Base-by-base conservation (phyloP, 306 rosid species). In the Cicer bijugum region DNA sequence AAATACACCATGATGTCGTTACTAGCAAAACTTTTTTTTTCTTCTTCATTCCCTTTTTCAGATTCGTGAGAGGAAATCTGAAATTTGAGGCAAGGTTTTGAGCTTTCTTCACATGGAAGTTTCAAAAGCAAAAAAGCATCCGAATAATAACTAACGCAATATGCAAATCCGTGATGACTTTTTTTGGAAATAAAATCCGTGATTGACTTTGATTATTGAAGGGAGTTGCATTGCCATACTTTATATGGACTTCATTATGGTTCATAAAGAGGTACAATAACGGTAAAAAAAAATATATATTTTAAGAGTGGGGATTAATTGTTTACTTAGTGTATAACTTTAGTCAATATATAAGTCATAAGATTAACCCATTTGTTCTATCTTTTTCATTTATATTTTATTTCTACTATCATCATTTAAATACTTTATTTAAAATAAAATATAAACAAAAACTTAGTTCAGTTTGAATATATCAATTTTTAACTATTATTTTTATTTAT, bases 51-150 rank as follows among this genome's bases (percentile, higher is more conserved):
- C 9, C 33, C 11, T 64, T 55, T 45, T 37, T 74, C 16, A 33
- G 43, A 56, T 81, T 56, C 67, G 20, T 59, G 44, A 56, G 38
- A 12, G 39, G 67, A 48, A 76, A 66, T 57, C 79, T 77, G 57
- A 77, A 72, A 71, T 60, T 10, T 19, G 72, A 77, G 64, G 78
- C 75, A 77, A 82, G 53, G 67, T 66, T 73, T 33, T 58, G 63
- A 66, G 76, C 75, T 60, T 23, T 81, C 71, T 66, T 76, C 81
- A 64, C 66, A 40, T 1, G 33, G 48, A 56, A 62, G 68, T 55
- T 62, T 50, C 6, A 72, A 81, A 58, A 50, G 74, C 40, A 28
- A 55, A 77, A 39, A 58, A 15, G 71, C 37, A 75, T 64, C 78
- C 58, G n/a, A 53, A 71, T 47, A 8, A 64, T 17, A 48, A 8